Evolutionary conservation across 768 basidiomycete genomes (phyloP).

Genomic region (Amanita rubescens): DNA sequence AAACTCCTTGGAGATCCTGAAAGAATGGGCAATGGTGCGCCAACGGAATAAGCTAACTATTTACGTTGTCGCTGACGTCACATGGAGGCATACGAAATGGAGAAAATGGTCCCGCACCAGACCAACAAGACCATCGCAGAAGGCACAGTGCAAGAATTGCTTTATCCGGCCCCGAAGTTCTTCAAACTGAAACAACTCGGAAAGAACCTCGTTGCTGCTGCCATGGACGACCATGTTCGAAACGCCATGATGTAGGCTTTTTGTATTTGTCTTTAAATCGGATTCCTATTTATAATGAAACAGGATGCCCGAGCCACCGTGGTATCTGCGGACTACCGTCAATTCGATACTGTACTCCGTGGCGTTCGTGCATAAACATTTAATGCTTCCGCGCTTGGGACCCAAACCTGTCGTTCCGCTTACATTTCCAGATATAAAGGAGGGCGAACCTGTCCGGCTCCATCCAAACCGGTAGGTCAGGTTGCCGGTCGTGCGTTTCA

Average conservation of each 20-base stretch:
- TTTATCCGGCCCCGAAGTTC: too few species aligned
- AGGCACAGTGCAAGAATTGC: too few species aligned
- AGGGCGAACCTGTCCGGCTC: slow-evolving; percentile 22
- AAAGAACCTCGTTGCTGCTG: slow-evolving; percentile 24
- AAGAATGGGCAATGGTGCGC: slow-evolving; percentile 32
- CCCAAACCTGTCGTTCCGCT: slow-evolving; percentile 16
- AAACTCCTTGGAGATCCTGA: slow-evolving; percentile 27
- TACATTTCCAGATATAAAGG: slow-evolving; percentile 16
- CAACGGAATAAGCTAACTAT: background rate
- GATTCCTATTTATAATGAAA: too few species aligned
- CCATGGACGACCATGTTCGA: slow-evolving; percentile 38
- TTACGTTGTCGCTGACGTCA: too few species aligned
- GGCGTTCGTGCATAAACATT: slow-evolving; percentile 27
- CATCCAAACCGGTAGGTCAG: slow-evolving; percentile 25
- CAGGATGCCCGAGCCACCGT: slow-evolving; percentile 22
- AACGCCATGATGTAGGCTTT: slow-evolving; percentile 36
- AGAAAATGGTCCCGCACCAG: too few species aligned
- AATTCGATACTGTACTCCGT: slow-evolving; percentile 15
- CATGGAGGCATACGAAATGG: too few species aligned
- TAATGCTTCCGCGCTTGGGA: slow-evolving; percentile 30
- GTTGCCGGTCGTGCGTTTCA: background rate
- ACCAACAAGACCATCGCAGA: too few species aligned
- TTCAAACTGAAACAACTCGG: slow-evolving; percentile 31
- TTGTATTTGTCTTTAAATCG: slow-evolving; percentile 22
- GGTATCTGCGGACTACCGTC: slow-evolving; percentile 23